Evolutionary conservation across 2,329 filamentous ascomycete species (phyloP), one percentile per base, ranked within the genome.

Genomic region (Gaeumannomyces sp.): DNA sequence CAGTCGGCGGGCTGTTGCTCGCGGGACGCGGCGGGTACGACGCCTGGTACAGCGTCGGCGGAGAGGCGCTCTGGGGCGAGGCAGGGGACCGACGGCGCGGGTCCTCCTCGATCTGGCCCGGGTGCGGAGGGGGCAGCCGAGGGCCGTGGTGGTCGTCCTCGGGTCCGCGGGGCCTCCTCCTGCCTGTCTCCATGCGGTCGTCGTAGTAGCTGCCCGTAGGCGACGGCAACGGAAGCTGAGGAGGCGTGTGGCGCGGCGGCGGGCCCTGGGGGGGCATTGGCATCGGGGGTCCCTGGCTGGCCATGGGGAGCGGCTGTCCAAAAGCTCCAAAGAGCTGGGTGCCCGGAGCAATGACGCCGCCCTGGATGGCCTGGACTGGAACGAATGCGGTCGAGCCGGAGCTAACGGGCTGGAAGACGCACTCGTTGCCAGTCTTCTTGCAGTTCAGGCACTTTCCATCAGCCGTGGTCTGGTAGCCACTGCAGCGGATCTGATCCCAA

Each of bases 371-470:
- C 2, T 83, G 84, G 6, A 87, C 81, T 1, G 84, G 84, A 19
- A 86, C 83, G 67, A 86, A 86, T 1, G 84, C 83, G 1, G 83
- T 84, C 6, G 82, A 80, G 4, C 66, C 68, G 14, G 82, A 81
- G 0, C 81, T 83, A 1, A 86, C 84, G 0, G 84, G 84, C 70
- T 86, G 84, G 66, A 87, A 86, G 19, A 86, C 79, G 66, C 84
- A 87, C 67, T 87, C 84, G 69, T 86, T 85, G 61, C 84, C 84
- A 75, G 86, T 85, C 67, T 85, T 83, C 56, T 84, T 83, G 69
- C 84, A 87, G 69, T 86, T 87, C 64, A 83, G 81, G 68, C 84
- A 87, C 68, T 86, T 85, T 14, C 84, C 84, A 27, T 84, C 84
- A 0, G 82, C 81, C 0, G 82, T 83, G 67, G 83, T 85, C 66